Conservation (phyloP, 352 stramenopile genomes). For the Lagenidium giganteum region DNA sequence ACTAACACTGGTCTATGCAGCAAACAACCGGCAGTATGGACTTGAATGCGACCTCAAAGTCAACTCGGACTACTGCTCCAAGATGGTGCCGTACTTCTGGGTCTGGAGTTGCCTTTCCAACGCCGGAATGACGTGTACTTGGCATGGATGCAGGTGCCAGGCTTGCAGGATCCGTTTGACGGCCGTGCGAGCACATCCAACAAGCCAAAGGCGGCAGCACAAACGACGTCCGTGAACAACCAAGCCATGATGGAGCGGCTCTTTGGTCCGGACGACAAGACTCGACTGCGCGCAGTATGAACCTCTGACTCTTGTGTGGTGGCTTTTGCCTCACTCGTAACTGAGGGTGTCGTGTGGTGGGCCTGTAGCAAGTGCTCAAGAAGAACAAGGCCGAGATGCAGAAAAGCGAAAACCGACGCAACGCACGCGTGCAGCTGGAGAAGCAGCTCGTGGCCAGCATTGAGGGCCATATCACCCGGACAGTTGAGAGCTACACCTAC, state of each 20-base stretch:
- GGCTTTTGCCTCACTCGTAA: not conserved
- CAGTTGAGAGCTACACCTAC: conserved; percentile 70
- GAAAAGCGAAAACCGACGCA: conserved; percentile 68
- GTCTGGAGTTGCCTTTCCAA: no score
- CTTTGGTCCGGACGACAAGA: conserved; percentile 73
- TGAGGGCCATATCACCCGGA: conserved; percentile 84
- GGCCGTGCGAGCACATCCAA: conserved; percentile 28
- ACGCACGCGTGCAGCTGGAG: conserved; percentile 72
- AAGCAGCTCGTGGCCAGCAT: conserved; percentile 86
- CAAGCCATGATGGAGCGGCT: conserved; percentile 74
- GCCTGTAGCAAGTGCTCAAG: conserved; percentile 59
- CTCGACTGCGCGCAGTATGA: conserved; percentile 34
- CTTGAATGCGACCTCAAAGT: conserved; percentile 70
- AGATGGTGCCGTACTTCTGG: conserved; percentile 56
- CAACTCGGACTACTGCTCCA: conserved; percentile 71
- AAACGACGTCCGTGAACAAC: conserved; percentile 42
- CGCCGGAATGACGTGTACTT: no score
- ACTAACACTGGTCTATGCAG: conserved; percentile 12
- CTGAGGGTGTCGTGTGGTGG: not conserved
- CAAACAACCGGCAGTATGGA: conserved; percentile 62
- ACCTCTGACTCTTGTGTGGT: not conserved
- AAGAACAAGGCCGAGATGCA: conserved; percentile 78
- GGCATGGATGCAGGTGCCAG: conserved; percentile 12
- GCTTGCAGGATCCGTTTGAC: conserved; percentile 62
- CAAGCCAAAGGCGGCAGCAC: conserved; percentile 34